Conservation (phyloP, 1,284 basidiomycete species). For the Moesziomyces antarcticus region DNA sequence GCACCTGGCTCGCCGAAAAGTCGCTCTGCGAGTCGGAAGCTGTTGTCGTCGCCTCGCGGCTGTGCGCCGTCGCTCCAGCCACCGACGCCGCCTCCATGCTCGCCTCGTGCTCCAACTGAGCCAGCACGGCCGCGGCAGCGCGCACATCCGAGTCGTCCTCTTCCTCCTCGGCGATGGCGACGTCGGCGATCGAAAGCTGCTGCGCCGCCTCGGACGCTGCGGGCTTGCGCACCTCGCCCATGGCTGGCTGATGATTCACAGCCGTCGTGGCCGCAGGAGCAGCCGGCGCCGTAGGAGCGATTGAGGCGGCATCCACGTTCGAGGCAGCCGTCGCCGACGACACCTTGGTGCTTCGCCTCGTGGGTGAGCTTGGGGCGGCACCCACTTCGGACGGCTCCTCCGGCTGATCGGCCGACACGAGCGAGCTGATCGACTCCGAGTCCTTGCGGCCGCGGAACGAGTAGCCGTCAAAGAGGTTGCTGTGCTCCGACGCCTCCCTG, state of each 20-base stretch:
- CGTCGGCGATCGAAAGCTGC: slow-evolving; percentile 18
- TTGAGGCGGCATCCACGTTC: slow-evolving; percentile 2
- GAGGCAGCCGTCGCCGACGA: not conserved
- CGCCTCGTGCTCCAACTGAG: slow-evolving; percentile 56
- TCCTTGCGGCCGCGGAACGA: slow-evolving; percentile 62
- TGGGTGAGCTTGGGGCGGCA: slow-evolving; percentile 11
- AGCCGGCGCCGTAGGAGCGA: slow-evolving; percentile 11
- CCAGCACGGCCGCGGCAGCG: slow-evolving; percentile 57
- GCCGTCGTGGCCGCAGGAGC: slow-evolving; percentile 16
- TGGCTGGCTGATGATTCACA: slow-evolving; percentile 2
- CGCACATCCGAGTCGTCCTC: slow-evolving; percentile 58
- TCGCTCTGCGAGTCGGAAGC: slow-evolving; percentile 51
- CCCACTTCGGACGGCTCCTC: slow-evolving; percentile 21
- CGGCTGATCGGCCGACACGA: slow-evolving; percentile 25
- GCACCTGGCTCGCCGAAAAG: slow-evolving; percentile 34
- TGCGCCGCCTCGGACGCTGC: slow-evolving; percentile 1
- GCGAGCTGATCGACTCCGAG: slow-evolving; percentile 55
- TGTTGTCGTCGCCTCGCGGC: slow-evolving; percentile 39
- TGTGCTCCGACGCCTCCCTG: slow-evolving; percentile 25
- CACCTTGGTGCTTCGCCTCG: slow-evolving; percentile 16
- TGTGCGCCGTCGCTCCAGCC: slow-evolving; percentile 27
- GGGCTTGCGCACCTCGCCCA: slow-evolving; percentile 12
- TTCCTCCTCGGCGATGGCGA: slow-evolving; percentile 42
- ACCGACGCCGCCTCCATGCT: slow-evolving; percentile 31
- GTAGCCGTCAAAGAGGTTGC: slow-evolving; percentile 61